These are phyloP conservation scores for Chimonanthus praecox DNA, from an alignment of 164 flowering plant species.

Conservation along the genomic window DNA sequence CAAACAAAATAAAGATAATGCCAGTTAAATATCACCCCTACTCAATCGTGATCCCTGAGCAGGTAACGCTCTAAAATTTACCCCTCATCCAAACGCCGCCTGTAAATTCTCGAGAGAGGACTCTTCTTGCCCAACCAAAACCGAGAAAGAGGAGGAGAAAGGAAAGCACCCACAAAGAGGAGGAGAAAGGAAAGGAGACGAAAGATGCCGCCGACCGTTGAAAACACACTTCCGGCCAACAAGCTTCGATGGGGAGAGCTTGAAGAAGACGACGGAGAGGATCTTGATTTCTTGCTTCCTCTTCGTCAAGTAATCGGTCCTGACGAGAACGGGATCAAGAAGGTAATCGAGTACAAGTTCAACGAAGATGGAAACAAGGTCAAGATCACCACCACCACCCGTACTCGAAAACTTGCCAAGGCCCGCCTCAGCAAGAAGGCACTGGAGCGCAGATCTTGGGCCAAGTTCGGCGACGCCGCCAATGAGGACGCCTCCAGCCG, in stretches of 20 bases:
- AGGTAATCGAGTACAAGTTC: conserved; percentile 69
- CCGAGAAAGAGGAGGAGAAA: no score
- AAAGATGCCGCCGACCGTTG: no score
- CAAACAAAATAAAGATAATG: no score
- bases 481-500: conserved; percentile 54
- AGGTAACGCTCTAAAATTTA: no score
- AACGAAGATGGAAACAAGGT: conserved; percentile 70
- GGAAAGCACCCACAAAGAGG: no score
- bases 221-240: neutral
- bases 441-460: conserved; percentile 70
- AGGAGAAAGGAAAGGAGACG: no score
- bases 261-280: conserved; percentile 74
- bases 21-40: no score
- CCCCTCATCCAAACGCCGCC: no score
- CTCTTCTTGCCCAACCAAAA: no score
- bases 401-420: conserved; percentile 64
- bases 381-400: conserved; percentile 67
- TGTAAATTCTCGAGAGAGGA: no score
- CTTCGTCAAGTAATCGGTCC: conserved; percentile 70
- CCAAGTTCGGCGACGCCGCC: conserved; percentile 79
- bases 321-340: conserved; percentile 71
- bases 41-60: no score
- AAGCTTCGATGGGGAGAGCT: conserved; percentile 29
- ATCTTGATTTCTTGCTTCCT: conserved; percentile 66
- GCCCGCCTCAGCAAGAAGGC: conserved; percentile 74